Conservation (phyloP, 1,284 basidiomycete species). For the Sporisorium sorghi region DNA sequence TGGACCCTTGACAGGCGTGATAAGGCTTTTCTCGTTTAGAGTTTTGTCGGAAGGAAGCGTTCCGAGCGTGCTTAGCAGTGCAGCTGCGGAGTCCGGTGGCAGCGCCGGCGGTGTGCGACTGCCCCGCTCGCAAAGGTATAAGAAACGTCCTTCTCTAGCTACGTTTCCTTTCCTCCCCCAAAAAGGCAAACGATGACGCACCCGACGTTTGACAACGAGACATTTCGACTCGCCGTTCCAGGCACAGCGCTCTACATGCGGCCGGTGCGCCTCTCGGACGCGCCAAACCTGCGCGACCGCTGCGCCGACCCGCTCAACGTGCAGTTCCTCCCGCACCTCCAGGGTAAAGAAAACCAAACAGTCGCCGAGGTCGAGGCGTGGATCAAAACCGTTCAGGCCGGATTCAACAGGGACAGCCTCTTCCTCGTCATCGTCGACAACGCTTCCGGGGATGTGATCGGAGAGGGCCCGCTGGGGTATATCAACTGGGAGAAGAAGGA, state of each 20-base stretch:
- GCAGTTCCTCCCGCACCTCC: slow-evolving; percentile 28
- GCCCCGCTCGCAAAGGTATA: neutral
- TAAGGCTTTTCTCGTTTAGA: too few species aligned
- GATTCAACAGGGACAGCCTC: slow-evolving; percentile 36
- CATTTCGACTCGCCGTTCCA: slow-evolving; percentile 7
- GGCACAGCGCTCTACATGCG: slow-evolving; percentile 9
- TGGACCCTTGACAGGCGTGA: too few species aligned
- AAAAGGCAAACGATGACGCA: slow-evolving; percentile 23
- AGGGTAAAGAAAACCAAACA: slow-evolving; percentile 34
- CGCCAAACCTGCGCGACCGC: slow-evolving; percentile 32
- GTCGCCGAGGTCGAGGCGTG: slow-evolving; percentile 23
- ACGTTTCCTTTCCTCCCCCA: neutral
- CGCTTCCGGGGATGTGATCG: slow-evolving; percentile 14
- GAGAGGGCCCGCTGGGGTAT: slow-evolving; percentile 32
- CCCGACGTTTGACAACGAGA: slow-evolving; percentile 29
- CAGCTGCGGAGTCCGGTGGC: too few species aligned
- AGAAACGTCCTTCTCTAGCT: neutral
- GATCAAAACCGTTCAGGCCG: slow-evolving; percentile 24
- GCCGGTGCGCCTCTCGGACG: slow-evolving; percentile 29
- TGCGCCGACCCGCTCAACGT: slow-evolving; percentile 32
- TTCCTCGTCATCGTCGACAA: slow-evolving; percentile 32
- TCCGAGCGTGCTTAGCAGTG: too few species aligned
- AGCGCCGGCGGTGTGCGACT: too few species aligned
- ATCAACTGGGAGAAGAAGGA: slow-evolving; percentile 25
- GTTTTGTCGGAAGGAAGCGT: too few species aligned